These are phyloP conservation scores for Erysiphe pisi DNA, from an alignment of 2,329 filamentous ascomycete species.

Conservation along the genomic window DNA sequence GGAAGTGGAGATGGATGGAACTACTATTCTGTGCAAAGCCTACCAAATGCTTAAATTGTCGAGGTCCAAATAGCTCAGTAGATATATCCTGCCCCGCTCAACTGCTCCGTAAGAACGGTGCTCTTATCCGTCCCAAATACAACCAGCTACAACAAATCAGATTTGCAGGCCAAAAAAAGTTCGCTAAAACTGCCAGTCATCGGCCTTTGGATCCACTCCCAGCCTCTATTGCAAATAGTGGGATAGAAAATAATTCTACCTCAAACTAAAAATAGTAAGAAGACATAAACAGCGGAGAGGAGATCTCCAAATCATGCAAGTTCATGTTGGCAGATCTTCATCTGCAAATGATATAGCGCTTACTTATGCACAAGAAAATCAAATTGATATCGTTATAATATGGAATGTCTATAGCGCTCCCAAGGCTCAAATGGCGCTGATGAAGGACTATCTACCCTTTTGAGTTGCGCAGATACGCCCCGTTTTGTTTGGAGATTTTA, in stretches of 20 bases:
- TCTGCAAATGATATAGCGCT: background rate
- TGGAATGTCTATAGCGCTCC: too few species aligned
- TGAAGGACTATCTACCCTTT: too few species aligned
- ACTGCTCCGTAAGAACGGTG: background rate
- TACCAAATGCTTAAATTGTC: background rate
- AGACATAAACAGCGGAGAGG: background rate
- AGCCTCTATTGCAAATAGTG: background rate
- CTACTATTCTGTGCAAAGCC: background rate
- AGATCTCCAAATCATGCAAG: background rate
- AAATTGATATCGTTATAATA: background rate
- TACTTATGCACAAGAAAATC: background rate
- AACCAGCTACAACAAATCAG: background rate
- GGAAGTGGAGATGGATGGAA: too few species aligned
- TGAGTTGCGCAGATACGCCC: too few species aligned
- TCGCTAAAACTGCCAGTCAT: background rate
- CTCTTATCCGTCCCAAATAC: background rate
- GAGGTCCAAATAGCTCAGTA: background rate
- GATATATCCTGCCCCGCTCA: background rate
- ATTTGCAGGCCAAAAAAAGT: background rate
- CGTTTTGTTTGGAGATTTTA: too few species aligned
- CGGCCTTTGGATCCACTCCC: background rate
- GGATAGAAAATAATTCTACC: background rate
- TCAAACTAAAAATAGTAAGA: background rate
- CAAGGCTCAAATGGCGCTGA: too few species aligned
- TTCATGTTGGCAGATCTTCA: background rate